Base-by-base conservation (phyloP, 139 green algal genomes). In the Chlamydomonas urium region DNA sequence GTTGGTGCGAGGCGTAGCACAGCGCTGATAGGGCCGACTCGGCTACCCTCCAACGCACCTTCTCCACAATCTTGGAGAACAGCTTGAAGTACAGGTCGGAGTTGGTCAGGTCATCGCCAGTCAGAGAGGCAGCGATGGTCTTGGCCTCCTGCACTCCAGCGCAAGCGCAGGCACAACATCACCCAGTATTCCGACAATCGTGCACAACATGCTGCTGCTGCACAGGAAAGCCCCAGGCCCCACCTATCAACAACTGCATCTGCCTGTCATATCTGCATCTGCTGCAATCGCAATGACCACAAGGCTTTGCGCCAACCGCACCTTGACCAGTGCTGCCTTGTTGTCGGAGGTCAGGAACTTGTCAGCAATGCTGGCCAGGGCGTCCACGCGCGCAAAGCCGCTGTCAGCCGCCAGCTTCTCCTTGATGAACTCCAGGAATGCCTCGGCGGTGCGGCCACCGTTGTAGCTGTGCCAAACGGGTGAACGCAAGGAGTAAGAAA, bases 401-500 rank as follows among this genome's bases (percentile, higher is more conserved):
- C 76, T 80, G 77, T 94, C 91, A 0, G 72, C 76, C 1, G 71
- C 76, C 35, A 95, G 21, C 73, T 91, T 81, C 34, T 84, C 36
- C 53, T 90, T 84, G 2, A 96, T 78, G 83, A 85, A 96, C 24
- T 83, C 71, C 26, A 92, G 32, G 73, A 96, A 93, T 5, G 61
- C 83, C 32, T 85, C 75, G 2, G 65, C 26, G 2, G 77, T 87
- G 63, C 91, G 87, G 56, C 68, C 87, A 62, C 75, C 69, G 26
- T 87, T 67, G 80, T 96, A 95, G 48, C 87, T 95, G 88, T n/a
- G n/a, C n/a, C n/a, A n/a, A n/a, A n/a, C n/a, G n/a, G n/a, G n/a
- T n/a, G n/a, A n/a, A n/a, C n/a, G n/a, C n/a, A n/a, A n/a, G n/a
- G n/a, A n/a, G n/a, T n/a, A n/a, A n/a, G n/a, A n/a, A n/a, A n/a